These are phyloP conservation scores for Candida quercuum DNA, from an alignment of 805 yeast genomes.

Conservation along the genomic window DNA sequence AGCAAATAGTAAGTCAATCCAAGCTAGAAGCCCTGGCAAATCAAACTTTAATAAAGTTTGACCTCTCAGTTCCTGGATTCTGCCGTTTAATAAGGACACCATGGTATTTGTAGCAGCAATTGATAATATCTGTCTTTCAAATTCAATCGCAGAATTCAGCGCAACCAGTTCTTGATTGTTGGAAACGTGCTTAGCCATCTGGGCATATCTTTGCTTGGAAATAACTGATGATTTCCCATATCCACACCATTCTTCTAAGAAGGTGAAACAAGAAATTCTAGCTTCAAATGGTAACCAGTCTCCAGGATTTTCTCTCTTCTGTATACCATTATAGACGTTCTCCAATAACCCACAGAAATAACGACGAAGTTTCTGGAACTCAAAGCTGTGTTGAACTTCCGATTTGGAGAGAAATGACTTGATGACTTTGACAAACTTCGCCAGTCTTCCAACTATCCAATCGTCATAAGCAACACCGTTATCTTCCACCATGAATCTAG, in stretches of 20 bases:
- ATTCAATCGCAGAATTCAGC: conserved; percentile 70
- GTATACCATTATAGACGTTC: conserved; percentile 56
- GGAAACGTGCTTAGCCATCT: conserved; percentile 42
- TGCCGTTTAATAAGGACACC: conserved; percentile 78
- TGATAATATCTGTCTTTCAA: conserved; percentile 68
- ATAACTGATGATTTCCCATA: conserved; percentile 61
- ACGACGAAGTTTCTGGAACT: conserved; percentile 71
- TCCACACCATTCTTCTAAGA: conserved; percentile 92
- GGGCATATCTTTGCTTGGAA: conserved; percentile 60
- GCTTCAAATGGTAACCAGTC: conserved; percentile 83
- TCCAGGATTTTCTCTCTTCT: conserved; percentile 34
- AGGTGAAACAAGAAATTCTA: conserved; percentile 74
- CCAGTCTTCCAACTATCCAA: conserved; percentile 60
- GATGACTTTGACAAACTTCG: conserved; percentile 54
- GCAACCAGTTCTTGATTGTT: conserved; percentile 36
- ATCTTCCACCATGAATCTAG: conserved; percentile 50
- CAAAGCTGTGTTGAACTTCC: conserved; percentile 56
- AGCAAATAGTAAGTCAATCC: conserved; percentile 74
- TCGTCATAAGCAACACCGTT: conserved; percentile 51
- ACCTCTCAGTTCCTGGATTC: conserved; percentile 46
- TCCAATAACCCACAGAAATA: conserved; percentile 82
- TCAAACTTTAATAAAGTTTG: conserved; percentile 65
- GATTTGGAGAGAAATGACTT: conserved; percentile 54
- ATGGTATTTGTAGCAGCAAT: conserved; percentile 73
- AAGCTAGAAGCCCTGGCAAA: conserved; percentile 56